These are phyloP conservation scores for Neonectria coccinea DNA, from an alignment of 2,329 filamentous ascomycete genomes.

Conservation along the genomic window DNA sequence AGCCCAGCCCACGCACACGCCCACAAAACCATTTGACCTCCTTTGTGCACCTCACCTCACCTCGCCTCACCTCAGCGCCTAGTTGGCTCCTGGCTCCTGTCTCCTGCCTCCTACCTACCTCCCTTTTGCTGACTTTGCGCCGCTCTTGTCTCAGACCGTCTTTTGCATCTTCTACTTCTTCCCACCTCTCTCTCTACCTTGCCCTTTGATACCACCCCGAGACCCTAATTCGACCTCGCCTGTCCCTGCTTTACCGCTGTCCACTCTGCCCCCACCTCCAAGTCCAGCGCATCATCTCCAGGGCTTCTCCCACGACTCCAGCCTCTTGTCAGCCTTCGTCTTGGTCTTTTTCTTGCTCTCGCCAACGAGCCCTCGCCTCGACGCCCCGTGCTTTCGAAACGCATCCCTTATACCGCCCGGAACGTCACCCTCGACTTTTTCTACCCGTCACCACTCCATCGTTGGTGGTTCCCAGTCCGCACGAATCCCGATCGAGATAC, in stretches of 20 bases:
- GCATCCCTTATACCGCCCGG: slow-evolving; percentile 3
- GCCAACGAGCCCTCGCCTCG: slow-evolving; percentile 1
- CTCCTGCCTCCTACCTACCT: background rate
- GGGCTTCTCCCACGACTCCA: slow-evolving; percentile 21
- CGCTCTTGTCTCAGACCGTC: slow-evolving; percentile 17
- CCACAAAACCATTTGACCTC: slow-evolving; percentile 19
- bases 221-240: slow-evolving; percentile 27
- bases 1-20: slow-evolving; percentile 9
- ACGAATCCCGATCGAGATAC: slow-evolving; percentile 14
- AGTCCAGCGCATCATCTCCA: slow-evolving; percentile 20
- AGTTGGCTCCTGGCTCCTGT: background rate
- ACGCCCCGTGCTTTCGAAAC: slow-evolving; percentile 1
- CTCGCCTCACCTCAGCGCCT: background rate
- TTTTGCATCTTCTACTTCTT: slow-evolving; percentile 12
- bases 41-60: slow-evolving; percentile 13
- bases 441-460: background rate
- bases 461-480: background rate
- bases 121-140: slow-evolving; percentile 17
- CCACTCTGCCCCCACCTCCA: slow-evolving; percentile 22
- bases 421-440: background rate
- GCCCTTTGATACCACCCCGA: slow-evolving; percentile 22
- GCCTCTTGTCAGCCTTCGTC: slow-evolving; percentile 14
- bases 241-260: slow-evolving; percentile 8
- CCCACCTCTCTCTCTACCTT: background rate
- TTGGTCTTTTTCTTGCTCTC: slow-evolving; percentile 1